These are phyloP conservation scores for Eutypa lata DNA, from an alignment of 2,329 filamentous ascomycete species.

Conservation along the genomic window DNA sequence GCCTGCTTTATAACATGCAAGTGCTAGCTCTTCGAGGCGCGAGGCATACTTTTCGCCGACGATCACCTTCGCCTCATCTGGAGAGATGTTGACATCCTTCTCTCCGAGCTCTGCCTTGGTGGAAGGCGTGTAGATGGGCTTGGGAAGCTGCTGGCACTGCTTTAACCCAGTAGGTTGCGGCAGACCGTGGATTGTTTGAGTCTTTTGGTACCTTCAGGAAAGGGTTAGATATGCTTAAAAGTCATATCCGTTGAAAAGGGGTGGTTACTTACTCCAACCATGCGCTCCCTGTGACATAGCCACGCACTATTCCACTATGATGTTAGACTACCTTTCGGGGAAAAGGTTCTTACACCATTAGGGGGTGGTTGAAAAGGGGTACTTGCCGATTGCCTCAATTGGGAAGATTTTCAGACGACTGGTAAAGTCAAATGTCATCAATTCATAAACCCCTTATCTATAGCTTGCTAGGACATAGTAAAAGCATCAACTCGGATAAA, in stretches of 20 bases:
- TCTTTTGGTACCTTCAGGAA: neutral
- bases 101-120: conserved; percentile 80
- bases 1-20: conserved; percentile 62
- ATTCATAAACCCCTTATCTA: neutral
- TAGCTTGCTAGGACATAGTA: neutral
- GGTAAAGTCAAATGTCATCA: neutral
- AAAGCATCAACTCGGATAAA: neutral
- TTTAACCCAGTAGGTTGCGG: conserved; percentile 63
- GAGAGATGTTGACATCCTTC: conserved; percentile 83
- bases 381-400: conserved; percentile 63
- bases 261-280: conserved; percentile 70
- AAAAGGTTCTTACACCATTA: neutral
- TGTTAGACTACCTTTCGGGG: conserved; percentile 5
- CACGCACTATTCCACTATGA: conserved; percentile 57
- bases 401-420: conserved; percentile 64
- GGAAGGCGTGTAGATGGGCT: conserved; percentile 70
- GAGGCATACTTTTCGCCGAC: conserved; percentile 63
- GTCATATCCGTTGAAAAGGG: neutral
- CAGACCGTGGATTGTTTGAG: conserved; percentile 75
- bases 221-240: conserved; percentile 15
- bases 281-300: conserved; percentile 83
- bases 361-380: neutral
- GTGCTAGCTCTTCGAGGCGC: conserved; percentile 61
- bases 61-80: conserved; percentile 60
- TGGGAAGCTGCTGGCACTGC: conserved; percentile 67